Evolutionary conservation across 1,139 yeast genomes (phyloP).

Genomic region (Arxiozyma heterogenica): DNA sequence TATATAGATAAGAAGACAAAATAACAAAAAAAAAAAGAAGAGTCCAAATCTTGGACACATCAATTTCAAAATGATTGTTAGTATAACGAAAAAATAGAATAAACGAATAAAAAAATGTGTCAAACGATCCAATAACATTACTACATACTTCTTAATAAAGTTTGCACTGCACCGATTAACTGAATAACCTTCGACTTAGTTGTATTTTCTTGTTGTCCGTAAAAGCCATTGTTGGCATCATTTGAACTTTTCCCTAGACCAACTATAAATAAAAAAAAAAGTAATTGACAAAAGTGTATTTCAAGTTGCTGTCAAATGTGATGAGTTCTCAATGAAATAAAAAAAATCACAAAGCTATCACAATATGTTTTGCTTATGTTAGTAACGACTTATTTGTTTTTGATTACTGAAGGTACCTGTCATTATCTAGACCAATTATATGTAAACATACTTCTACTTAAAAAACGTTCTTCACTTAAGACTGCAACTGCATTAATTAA

Average conservation of each 20-base stretch:
- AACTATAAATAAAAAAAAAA: conserved; percentile 24
- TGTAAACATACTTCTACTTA: conserved; percentile 52
- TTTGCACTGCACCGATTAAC: conserved; percentile 64
- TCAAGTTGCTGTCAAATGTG: not conserved
- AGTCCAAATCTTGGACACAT: not conserved
- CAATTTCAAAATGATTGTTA: conserved; percentile 8
- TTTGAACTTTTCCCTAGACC: conserved; percentile 40
- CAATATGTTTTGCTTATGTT: not conserved
- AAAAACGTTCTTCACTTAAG: conserved; percentile 71
- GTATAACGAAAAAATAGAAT: conserved; percentile 6
- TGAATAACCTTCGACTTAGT: conserved; percentile 52
- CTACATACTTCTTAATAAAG: conserved; percentile 55
- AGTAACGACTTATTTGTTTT: not conserved
- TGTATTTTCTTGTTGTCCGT: conserved; percentile 36
- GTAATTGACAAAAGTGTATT: not conserved
- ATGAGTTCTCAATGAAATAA: not conserved
- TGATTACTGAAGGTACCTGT: not conserved
- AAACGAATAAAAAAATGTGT: not conserved
- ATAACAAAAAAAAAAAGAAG: not conserved
- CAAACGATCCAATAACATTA: not conserved
- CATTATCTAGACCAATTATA: not conserved
- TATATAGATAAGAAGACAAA: conserved; percentile 11
- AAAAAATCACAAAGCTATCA: not conserved
- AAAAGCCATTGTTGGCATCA: conserved; percentile 31
- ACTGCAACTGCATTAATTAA: conserved; percentile 72